Conservation (phyloP, 768 basidiomycete genomes). For the Mrakia hoshinonis region DNA sequence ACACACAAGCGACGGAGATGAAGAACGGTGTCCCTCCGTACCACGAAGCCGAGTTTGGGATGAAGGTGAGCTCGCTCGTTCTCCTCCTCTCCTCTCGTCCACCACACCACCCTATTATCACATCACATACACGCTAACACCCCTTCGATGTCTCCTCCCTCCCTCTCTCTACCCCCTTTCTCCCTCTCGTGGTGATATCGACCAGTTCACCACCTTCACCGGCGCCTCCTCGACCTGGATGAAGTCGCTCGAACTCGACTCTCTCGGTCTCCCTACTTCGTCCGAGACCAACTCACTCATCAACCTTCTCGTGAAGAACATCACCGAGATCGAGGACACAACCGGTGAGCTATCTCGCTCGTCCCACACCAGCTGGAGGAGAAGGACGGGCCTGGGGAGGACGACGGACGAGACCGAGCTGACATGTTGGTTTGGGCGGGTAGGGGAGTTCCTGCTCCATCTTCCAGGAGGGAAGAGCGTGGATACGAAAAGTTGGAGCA, state of each 20-base stretch:
- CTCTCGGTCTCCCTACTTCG: slow-evolving; percentile 27
- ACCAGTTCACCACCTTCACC: slow-evolving; percentile 8
- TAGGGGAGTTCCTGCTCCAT: slow-evolving; percentile 36
- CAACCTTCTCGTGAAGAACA: slow-evolving; percentile 36
- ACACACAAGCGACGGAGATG: neutral
- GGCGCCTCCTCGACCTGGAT: slow-evolving; percentile 4
- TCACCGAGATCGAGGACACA: slow-evolving; percentile 51
- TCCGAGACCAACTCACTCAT: slow-evolving; percentile 35
- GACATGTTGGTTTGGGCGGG: slow-evolving; percentile 32
- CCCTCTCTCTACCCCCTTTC: too few species aligned
- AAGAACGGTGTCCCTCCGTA: neutral
- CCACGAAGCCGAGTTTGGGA: neutral
- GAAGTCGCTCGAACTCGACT: slow-evolving; percentile 3
- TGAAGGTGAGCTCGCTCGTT: neutral
- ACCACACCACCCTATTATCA: too few species aligned
- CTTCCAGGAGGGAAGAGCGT: slow-evolving; percentile 45
- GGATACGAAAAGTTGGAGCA: slow-evolving; percentile 52
- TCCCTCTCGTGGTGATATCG: too few species aligned
- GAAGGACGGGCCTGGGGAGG: neutral
- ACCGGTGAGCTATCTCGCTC: slow-evolving; percentile 47
- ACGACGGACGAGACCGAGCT: neutral
- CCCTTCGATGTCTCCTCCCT: too few species aligned
- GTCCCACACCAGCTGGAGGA: neutral
- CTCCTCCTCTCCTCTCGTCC: too few species aligned
- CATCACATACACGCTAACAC: too few species aligned